Percentiles rank a stretch among this genome's conserved stretches.
Evolutionary conservation across 257 asterid species (phyloP).

Genomic region (Solanum lycopersicoides): DNA sequence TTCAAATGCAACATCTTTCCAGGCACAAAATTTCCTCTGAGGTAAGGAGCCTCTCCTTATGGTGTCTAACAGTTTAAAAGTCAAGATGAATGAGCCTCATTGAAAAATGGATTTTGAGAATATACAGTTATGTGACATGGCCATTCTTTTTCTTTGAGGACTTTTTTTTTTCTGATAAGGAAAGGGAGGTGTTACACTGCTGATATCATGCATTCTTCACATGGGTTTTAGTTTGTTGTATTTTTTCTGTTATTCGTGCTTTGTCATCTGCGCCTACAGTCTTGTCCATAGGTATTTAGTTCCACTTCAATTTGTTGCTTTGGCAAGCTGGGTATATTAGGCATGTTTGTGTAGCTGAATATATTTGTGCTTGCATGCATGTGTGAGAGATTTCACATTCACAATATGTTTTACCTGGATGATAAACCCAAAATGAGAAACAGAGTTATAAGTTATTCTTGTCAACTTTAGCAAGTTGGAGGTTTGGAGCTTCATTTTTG

Average conservation of each 20-base stretch:
- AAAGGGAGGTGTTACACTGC: background rate
- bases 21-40: conserved; percentile 53
- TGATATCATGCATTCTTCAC: background rate
- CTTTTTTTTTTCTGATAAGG: background rate
- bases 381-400: background rate
- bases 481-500: background rate
- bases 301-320: background rate
- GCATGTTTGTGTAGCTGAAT: background rate
- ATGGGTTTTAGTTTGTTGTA: background rate
- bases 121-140: background rate
- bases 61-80: background rate
- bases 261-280: background rate
- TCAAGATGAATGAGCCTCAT: background rate
- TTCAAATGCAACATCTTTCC: conserved; percentile 21
- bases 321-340: background rate
- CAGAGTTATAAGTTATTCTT: background rate
- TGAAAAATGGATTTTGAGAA: background rate
- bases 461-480: background rate
- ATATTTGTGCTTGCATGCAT: background rate
- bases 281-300: background rate
- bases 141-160: background rate
- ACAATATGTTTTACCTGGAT: background rate
- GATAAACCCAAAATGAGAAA: background rate
- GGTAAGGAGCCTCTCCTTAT: conserved; percentile 31
- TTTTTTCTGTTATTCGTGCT: background rate